Percentiles rank a stretch among this genome's conserved stretches.
phyloP scores from a whole-genome alignment of 805 yeast species.

The Kodamaea restingae region DNA sequence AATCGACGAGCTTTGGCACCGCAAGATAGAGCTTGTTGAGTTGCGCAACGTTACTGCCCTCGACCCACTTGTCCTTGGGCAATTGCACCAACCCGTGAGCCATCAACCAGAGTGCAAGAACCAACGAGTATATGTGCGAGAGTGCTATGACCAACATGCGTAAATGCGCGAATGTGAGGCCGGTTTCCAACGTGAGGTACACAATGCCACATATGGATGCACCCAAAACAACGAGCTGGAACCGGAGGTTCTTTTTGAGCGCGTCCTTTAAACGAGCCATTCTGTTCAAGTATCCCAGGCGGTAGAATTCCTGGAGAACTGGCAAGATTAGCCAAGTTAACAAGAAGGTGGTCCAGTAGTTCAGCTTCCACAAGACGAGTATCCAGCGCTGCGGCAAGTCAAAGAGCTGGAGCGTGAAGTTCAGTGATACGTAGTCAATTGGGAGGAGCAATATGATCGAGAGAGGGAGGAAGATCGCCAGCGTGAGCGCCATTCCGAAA shows the following conservation, averaged over 20 bases:
- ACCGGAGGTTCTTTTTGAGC: conserved; percentile 50
- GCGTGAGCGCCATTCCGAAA: conserved; percentile 43
- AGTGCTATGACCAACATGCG: conserved; percentile 68
- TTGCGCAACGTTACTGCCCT: conserved; percentile 27
- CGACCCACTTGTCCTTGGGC: conserved; percentile 49
- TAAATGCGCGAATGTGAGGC: conserved; percentile 51
- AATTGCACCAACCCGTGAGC: conserved; percentile 73
- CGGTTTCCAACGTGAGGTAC: conserved; percentile 54
- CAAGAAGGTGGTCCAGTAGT: conserved; percentile 78
- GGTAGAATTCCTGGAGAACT: conserved; percentile 64
- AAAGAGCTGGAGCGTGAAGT: conserved; percentile 33
- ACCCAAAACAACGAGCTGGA: conserved; percentile 54
- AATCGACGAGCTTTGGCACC: conserved; percentile 57
- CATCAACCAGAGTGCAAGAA: conserved; percentile 77
- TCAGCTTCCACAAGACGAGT: conserved; percentile 62
- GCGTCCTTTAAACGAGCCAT: conserved; percentile 52
- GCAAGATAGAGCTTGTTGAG: conserved; percentile 44
- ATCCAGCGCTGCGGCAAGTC: conserved; percentile 44
- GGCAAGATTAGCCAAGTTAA: conserved; percentile 79
- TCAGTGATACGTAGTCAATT: conserved; percentile 59
- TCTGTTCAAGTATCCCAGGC: conserved; percentile 60
- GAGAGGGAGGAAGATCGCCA: conserved; percentile 70
- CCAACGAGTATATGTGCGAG: conserved; percentile 71
- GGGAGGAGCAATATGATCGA: conserved; percentile 74
- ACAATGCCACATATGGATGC: conserved; percentile 52